Conservation (phyloP, 1,284 basidiomycete genomes). For the Xerocomus minutiporus region DNA sequence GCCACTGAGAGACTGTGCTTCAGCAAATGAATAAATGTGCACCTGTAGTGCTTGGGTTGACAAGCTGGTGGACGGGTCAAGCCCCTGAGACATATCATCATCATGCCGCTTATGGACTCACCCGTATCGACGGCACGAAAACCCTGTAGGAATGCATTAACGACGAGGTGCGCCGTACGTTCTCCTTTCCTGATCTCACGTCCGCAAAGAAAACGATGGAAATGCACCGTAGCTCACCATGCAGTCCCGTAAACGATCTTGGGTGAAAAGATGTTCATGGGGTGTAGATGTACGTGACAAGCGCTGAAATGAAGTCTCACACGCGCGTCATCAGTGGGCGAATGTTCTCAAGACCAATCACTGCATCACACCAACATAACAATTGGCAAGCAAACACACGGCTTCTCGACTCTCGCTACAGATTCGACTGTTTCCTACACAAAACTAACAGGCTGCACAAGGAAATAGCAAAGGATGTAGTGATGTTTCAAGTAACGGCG, state of each 20-base stretch:
- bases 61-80: conserved; percentile 47
- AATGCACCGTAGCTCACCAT: conserved; percentile 40
- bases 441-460: background rate
- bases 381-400: background rate
- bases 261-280: conserved; percentile 29
- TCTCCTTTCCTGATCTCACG: conserved; percentile 61
- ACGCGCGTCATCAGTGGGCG: background rate
- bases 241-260: conserved; percentile 69
- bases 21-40: conserved; percentile 4
- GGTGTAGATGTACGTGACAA: conserved; percentile 5
- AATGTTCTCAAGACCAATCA: background rate
- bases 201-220: conserved; percentile 1
- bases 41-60: conserved; percentile 76
- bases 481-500: background rate
- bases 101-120: conserved; percentile 28
- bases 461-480: background rate
- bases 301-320: conserved; percentile 17
- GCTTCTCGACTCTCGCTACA: background rate
- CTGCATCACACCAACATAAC: background rate
- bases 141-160: conserved; percentile 66
- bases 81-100: conserved; percentile 7
- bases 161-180: conserved; percentile 60
- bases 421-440: background rate
- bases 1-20: background rate
- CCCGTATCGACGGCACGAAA: conserved; percentile 79